Evolutionary conservation across 176 grass and related monocot genomes (phyloP).

Genomic region (Tuctoria greenei): DNA sequence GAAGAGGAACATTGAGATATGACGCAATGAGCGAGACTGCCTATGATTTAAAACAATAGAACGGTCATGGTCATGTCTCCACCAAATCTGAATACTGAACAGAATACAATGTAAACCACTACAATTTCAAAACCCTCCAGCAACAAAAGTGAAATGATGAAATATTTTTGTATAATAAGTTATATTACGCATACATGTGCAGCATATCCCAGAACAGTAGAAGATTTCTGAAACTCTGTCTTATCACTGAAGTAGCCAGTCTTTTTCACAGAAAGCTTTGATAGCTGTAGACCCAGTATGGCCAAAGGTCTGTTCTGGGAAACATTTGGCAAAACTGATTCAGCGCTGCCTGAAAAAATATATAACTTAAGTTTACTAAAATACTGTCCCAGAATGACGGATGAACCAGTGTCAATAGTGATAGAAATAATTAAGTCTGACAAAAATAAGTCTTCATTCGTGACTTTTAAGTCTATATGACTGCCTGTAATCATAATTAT

Average conservation of each 20-base stretch:
- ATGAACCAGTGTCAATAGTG: neutral
- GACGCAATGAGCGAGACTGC: constrained; percentile 67
- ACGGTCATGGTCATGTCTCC: constrained; percentile 5
- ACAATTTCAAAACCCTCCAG: neutral
- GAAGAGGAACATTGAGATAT: constrained; percentile 79
- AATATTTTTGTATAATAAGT: too few relatives aligned
- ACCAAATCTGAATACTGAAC: constrained; percentile 4
- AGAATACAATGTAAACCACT: neutral
- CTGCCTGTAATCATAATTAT: neutral
- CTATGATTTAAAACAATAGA: constrained; percentile 51
- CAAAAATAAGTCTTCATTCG: neutral
- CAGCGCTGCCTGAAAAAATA: constrained; percentile 64
- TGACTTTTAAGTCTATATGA: neutral
- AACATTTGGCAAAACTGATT: constrained; percentile 37
- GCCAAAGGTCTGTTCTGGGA: constrained; percentile 51
- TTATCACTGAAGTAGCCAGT: constrained; percentile 77
- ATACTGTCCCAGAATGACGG: neutral
- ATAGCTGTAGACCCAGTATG: constrained; percentile 71
- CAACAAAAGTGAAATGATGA: too few relatives aligned
- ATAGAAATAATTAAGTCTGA: neutral
- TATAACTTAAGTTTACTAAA: constrained; percentile 25
- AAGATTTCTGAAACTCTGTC: constrained; percentile 67
- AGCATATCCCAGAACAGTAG: constrained; percentile 74
- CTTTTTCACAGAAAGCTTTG: constrained; percentile 57
- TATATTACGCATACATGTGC: constrained; percentile 76